Evolutionary conservation across 441 rosid genomes (phyloP).

Genomic region (Syzygium malaccense): DNA sequence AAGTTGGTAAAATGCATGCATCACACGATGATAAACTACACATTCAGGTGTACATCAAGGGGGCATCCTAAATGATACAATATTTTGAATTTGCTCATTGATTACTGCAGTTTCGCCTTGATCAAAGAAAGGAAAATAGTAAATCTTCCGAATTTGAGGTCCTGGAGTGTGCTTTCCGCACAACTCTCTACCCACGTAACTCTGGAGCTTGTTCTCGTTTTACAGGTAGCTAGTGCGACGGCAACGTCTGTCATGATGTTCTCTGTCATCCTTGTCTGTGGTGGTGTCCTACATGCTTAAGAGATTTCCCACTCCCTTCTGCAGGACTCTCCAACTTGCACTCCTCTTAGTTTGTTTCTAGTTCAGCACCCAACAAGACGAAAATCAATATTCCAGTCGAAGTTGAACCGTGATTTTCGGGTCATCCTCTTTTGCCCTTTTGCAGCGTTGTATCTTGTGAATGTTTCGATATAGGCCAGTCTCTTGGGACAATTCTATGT

Average conservation of each 20-base stretch:
- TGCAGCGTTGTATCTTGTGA: constrained; percentile 66
- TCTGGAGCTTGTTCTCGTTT: not conserved
- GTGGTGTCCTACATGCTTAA: constrained; percentile 80
- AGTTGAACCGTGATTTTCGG: not conserved
- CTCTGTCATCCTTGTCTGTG: constrained; percentile 76
- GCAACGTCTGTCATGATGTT: constrained; percentile 92
- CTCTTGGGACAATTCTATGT: constrained; percentile 88
- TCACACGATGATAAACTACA: not conserved
- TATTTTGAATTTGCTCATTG: not conserved
- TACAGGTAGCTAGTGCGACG: constrained; percentile 82
- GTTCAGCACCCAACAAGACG: not conserved
- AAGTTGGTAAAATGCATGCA: not conserved
- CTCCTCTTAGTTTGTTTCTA: not conserved
- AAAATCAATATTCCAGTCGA: not conserved
- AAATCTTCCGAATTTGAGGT: not conserved
- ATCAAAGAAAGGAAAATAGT: not conserved
- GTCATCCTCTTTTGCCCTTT: not conserved
- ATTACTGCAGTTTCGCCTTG: not conserved
- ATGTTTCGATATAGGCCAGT: constrained; percentile 66
- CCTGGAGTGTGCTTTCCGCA: not conserved
- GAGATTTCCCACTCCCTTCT: constrained; percentile 80
- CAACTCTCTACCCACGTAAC: not conserved
- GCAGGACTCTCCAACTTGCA: constrained; percentile 20
- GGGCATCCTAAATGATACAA: not conserved
- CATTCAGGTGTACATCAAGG: not conserved